phyloP scores from a whole-genome alignment of 2,329 filamentous ascomycete genomes.

The Cadophora gregata region DNA sequence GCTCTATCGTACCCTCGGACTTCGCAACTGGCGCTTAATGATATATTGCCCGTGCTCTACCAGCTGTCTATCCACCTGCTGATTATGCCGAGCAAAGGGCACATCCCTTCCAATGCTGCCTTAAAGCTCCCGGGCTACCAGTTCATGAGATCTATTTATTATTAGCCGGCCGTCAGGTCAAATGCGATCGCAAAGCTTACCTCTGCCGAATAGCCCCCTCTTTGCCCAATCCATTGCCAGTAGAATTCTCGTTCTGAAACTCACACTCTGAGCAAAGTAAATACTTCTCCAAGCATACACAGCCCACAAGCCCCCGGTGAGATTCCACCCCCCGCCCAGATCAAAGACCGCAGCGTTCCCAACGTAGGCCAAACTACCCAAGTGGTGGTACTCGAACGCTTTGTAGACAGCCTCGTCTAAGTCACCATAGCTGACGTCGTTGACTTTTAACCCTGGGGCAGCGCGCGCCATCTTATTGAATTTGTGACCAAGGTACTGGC shows the following conservation, averaged over 20 bases:
- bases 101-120: neutral
- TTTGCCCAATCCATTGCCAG: conserved; percentile 99
- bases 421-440: conserved; percentile 86
- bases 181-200: conserved; percentile 52
- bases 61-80: neutral
- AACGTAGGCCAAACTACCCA: conserved; percentile 92
- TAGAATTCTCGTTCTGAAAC: conserved; percentile 83
- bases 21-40: neutral
- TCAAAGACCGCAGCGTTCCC: conserved; percentile 98
- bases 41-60: neutral
- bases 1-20: neutral
- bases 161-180: conserved; percentile 14
- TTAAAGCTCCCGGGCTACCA: conserved; percentile 20
- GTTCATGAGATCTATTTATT: conserved; percentile 34
- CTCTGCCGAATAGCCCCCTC: conserved; percentile 91
- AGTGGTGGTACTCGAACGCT: conserved; percentile 91
- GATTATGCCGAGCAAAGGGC: neutral
- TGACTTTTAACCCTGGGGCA: conserved; percentile 75
- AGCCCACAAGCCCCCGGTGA: conserved; percentile 85
- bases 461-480: conserved; percentile 88
- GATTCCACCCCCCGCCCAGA: conserved; percentile 75
- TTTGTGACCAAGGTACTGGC: conserved; percentile 89
- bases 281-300: conserved; percentile 96
- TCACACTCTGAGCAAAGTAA: conserved; percentile 98
- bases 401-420: conserved; percentile 92